Evolutionary conservation across 2,329 filamentous ascomycete species (phyloP), one percentile per base, ranked within the genome.

Genomic region (Phialophora tarda): DNA sequence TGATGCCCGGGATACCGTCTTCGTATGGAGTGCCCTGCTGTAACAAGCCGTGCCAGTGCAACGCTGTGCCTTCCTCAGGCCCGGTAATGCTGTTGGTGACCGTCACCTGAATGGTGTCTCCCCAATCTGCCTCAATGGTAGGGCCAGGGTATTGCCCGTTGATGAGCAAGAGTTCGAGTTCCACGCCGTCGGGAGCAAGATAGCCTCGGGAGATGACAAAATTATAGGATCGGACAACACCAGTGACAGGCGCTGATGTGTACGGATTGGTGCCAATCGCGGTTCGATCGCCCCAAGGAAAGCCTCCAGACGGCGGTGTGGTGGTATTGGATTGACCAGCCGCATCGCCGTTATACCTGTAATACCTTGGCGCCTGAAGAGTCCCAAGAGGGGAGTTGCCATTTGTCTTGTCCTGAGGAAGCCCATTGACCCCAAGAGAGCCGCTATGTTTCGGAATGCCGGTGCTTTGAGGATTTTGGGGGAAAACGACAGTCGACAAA

Each of bases 91-190:
- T 69, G 68, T 81, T 81, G 14, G 71, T 69, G 14, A 79, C 75
- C 2, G 68, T 73, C 34, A 78, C 71, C 57, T 72, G 63, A 48
- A 75, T 71, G 30, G 68, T 65, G 56, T 74, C 72, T 48, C 71
- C 72, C 67, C 75, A 70, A 44, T 71, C 65, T n/a, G 70, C 70
- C 47, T 72, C 64, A 30, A 74, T 86, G 11, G 82, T 80, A 1
- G 90, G 90, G 0, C 88, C 90, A 0, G 90, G 89, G 67, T 85
- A 89, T 48, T 85, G 83, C 5, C 84, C 85, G 74, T 90, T 89
- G 73, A 91, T 50, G 7, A 65, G 28, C 11, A 69, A 28, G 2
- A 61, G 23, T 17, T 41, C 21, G 23, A 53, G 55, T 53, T 60
- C 53, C 48, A 64, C 62, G 12, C 67, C 69, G 53, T 67, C 65